phyloP scores from a whole-genome alignment of 176 grass and related monocot species.

The Hordeum vulgare region DNA sequence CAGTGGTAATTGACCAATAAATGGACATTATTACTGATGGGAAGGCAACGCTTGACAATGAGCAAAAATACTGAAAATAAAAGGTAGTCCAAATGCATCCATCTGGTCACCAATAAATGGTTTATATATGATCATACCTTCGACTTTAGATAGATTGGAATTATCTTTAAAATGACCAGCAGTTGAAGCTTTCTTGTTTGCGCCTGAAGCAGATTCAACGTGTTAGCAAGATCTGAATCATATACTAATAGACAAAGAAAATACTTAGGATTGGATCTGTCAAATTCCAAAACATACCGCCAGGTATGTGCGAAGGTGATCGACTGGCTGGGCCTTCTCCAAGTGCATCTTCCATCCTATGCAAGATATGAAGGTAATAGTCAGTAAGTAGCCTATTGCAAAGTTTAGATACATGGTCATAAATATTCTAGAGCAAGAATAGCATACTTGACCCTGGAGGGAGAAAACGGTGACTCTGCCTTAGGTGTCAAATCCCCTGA shows the following conservation, averaged over 20 bases:
- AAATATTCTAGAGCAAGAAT: slow-evolving; percentile 11
- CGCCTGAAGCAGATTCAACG: slow-evolving; percentile 48
- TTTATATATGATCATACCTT: slow-evolving; percentile 48
- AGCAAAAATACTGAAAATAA: not conserved
- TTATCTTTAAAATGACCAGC: slow-evolving; percentile 59
- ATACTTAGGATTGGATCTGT: not conserved
- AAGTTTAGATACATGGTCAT: not conserved
- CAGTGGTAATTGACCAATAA: not conserved
- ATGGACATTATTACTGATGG: not conserved
- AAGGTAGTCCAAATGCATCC: not conserved
- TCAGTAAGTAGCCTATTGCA: slow-evolving; percentile 16
- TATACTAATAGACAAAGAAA: not conserved
- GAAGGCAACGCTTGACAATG: not conserved
- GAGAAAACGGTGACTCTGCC: slow-evolving; percentile 94
- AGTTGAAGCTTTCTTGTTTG: slow-evolving; percentile 82
- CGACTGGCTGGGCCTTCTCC: slow-evolving; percentile 53
- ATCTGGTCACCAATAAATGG: not conserved
- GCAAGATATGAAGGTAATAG: slow-evolving; percentile 4
- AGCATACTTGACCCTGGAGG: slow-evolving; percentile 81
- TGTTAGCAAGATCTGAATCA: slow-evolving; percentile 15
- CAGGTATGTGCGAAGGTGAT: slow-evolving; percentile 62
- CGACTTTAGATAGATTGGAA: slow-evolving; percentile 54
- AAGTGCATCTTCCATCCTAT: slow-evolving; percentile 80
- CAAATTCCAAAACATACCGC: slow-evolving; percentile 36
- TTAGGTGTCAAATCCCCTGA: slow-evolving; percentile 61